Base-by-base conservation (phyloP, 2,329 filamentous ascomycete genomes). In the Cladosporium sp. region DNA sequence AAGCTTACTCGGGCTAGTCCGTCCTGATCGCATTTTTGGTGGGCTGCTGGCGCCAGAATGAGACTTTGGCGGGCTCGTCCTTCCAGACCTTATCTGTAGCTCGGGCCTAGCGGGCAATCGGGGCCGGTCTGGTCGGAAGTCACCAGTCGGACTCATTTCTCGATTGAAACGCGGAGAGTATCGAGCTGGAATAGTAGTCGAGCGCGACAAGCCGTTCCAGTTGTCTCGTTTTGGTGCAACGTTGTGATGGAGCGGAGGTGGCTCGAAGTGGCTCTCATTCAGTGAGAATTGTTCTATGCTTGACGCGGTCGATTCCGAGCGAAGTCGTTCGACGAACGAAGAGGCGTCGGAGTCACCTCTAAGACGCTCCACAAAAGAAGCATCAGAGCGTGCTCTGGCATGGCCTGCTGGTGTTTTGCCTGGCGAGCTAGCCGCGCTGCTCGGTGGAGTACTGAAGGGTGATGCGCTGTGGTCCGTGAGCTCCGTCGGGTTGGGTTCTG, bases 401-500 rank as follows among this genome's bases (percentile, higher is more conserved):
- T 62, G 50, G 18, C 49, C 37, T 14, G 58, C 23, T 5, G 61
- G 61, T 7, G 50, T 44, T 37, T 65, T 65, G 31, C 67, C 70
- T 14, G 78, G 79, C 4, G 74, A 74, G 52, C 84, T 89, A 65
- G 86, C 88, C 5, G 86, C 85, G 74, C 90, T 94, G 70, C 88
- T 89, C 0, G 93, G 92, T 21, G 93, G 93, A 40, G 92, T 97
- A 73, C 84, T 93, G 74, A 97, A 97, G 0, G 94, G 93, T 0
- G 94, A 97, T 0, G 88, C 73, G 60, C 80, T 79, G 35, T 81
- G 81, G 50, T 84, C 82, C 2, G 76, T 73, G 6, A 69, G 28
- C 7, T 74, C 73, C 18, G 64, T 67, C 75, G 72, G 81, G 74
- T 73, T 81, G 79, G 67, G 81, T 76, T 73, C 78, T 53, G 74